Conservation (phyloP, 495 filamentous ascomycete genomes). For the Tuber umbilicatum region DNA sequence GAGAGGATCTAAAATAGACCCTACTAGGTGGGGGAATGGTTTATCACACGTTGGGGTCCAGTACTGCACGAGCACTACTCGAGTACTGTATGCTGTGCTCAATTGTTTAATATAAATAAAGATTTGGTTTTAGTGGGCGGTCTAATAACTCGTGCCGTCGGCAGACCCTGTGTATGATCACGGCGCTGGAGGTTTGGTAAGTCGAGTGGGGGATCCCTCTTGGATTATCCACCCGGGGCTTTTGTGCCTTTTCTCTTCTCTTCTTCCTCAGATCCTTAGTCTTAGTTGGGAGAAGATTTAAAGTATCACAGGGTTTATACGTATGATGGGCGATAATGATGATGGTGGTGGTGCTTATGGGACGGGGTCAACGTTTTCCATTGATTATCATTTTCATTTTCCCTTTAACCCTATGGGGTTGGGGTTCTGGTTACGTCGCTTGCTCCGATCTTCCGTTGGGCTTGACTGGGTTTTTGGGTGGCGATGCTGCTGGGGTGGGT, state of each 20-base stretch:
- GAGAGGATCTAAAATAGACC: neutral
- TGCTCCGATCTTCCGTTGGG: neutral
- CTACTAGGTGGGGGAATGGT: neutral
- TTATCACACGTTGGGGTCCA: neutral
- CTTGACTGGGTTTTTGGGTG: neutral
- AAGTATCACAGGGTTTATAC: neutral
- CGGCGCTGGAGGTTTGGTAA: neutral
- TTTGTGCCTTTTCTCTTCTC: neutral
- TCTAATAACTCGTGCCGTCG: neutral
- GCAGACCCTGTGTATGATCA: neutral
- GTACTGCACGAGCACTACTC: neutral
- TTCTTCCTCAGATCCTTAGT: neutral
- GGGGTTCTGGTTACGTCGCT: neutral
- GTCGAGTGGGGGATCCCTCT: neutral
- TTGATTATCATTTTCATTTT: neutral
- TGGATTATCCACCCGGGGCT: neutral
- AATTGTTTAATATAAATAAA: neutral
- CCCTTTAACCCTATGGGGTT: neutral
- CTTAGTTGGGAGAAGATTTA: neutral
- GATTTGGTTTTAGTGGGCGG: neutral
- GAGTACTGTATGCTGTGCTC: neutral
- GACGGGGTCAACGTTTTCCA: neutral
- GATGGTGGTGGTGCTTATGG: neutral
- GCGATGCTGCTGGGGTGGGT: neutral
- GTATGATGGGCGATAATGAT: neutral